Percentiles rank a stretch among this genome's conserved stretches.
These are phyloP conservation scores for Aegilops longissima DNA, from an alignment of 176 grass and related monocot genomes.

Conservation along the genomic window DNA sequence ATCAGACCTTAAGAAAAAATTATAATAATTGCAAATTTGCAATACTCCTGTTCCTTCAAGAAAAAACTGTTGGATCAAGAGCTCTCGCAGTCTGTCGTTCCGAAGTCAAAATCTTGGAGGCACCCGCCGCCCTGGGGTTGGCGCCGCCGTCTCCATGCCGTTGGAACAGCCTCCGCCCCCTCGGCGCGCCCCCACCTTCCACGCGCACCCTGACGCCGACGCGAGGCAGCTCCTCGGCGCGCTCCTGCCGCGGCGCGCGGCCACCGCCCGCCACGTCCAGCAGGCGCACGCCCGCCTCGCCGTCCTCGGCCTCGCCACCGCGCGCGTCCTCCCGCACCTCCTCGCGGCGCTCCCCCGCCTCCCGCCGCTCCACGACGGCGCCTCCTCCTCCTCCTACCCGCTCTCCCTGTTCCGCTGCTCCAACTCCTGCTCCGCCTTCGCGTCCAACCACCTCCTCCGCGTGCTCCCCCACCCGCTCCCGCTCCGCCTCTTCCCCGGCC, in stretches of 20 bases:
- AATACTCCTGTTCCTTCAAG: too few relatives aligned
- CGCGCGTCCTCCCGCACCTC: constrained; percentile 42
- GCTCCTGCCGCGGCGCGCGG: constrained; percentile 32
- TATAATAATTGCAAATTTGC: too few relatives aligned
- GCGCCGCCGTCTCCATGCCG: constrained; percentile 32
- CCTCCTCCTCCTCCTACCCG: constrained; percentile 19
- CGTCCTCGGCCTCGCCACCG: constrained; percentile 55
- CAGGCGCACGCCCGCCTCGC: constrained; percentile 67
- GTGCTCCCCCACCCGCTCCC: constrained; percentile 48
- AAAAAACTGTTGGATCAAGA: too few relatives aligned
- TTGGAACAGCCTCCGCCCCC: background rate
- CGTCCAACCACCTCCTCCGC: constrained; percentile 65
- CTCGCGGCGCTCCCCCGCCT: constrained; percentile 47
- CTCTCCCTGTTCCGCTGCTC: constrained; percentile 34
- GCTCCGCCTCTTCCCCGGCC: constrained; percentile 50
- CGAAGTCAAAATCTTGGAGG: background rate
- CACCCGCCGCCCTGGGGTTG: background rate
- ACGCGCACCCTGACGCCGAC: constrained; percentile 1
- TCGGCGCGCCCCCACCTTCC: constrained; percentile 37
- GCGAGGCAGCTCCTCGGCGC: constrained; percentile 31
- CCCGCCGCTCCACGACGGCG: background rate
- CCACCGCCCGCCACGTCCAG: constrained; percentile 39
- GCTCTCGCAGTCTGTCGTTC: background rate
- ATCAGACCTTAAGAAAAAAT: too few relatives aligned
- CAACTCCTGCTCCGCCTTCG: constrained; percentile 46